Evolutionary conservation across 352 stramenopile genomes (phyloP).

Genomic region (Sclerospora graminicola): DNA sequence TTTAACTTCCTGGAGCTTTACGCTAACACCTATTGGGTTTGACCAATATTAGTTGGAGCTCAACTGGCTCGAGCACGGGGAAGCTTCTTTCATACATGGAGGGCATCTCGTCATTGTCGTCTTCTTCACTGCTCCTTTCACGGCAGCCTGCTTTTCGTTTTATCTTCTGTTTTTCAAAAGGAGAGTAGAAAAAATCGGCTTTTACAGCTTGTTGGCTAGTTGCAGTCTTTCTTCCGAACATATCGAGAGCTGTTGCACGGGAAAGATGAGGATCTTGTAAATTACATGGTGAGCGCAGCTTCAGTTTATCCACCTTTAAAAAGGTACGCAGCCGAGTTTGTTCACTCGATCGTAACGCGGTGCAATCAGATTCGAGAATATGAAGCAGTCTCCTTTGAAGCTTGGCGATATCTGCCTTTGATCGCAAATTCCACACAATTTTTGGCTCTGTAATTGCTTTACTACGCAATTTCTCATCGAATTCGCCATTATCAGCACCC

Average conservation of each 20-base stretch:
- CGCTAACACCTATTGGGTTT: constrained; percentile 52
- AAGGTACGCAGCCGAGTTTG: constrained; percentile 49
- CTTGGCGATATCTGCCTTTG: constrained; percentile 40
- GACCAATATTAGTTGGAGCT: constrained; percentile 47
- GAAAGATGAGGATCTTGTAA: constrained; percentile 31
- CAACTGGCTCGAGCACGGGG: constrained; percentile 43
- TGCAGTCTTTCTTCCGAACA: constrained; percentile 20
- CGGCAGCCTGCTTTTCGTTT: constrained; percentile 5
- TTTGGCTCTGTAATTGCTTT: neutral
- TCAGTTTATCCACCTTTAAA: constrained; percentile 43
- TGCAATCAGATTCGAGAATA: constrained; percentile 48
- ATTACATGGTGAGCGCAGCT: constrained; percentile 24
- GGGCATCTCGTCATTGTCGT: constrained; percentile 8
- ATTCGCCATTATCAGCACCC: constrained; percentile 7
- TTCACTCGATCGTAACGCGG: constrained; percentile 34
- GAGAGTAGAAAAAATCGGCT: constrained; percentile 50
- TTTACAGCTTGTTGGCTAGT: constrained; percentile 13
- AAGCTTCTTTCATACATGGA: constrained; percentile 32
- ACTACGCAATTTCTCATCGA: constrained; percentile 3
- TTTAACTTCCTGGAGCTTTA: constrained; percentile 53
- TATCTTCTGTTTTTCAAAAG: constrained; percentile 41
- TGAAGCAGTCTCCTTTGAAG: constrained; percentile 39
- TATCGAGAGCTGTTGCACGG: constrained; percentile 19
- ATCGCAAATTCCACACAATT: constrained; percentile 52
- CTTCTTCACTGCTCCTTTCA: constrained; percentile 2